A percentile compares a stretch with the other conserved stretches of the same genome.
These are phyloP conservation scores for Micromonas commoda DNA, from an alignment of 139 green algal genomes.

Conservation along the genomic window DNA sequence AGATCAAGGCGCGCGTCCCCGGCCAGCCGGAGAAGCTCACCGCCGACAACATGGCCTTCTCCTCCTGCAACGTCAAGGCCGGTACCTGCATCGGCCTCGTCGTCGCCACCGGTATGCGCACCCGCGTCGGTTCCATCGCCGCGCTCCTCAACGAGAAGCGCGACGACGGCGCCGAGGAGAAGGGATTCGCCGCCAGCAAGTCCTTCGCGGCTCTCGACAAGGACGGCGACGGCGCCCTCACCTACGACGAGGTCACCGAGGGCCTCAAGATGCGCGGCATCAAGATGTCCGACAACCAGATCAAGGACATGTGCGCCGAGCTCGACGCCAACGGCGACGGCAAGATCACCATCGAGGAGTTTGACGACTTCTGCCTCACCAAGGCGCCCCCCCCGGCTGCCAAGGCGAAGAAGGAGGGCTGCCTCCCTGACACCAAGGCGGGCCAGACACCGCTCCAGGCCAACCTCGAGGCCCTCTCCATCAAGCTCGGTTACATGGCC, in stretches of 20 bases:
- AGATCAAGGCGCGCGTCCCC: not conserved
- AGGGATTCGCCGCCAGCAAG: too few relatives aligned
- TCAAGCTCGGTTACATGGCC: constrained; percentile 10
- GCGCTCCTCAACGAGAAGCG: constrained; percentile 17
- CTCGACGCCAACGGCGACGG: too few relatives aligned
- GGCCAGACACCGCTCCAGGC: not conserved
- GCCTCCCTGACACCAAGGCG: constrained; percentile 20
- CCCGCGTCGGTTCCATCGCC: constrained; percentile 25
- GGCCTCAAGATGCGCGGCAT: constrained; percentile 4
- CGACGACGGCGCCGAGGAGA: too few relatives aligned
- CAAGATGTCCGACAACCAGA: too few relatives aligned
- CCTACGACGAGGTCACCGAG: constrained; percentile 4
- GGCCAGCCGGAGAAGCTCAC: constrained; percentile 22
- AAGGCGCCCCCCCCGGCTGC: too few relatives aligned
- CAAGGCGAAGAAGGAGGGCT: constrained; percentile 15
- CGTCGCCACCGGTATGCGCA: constrained; percentile 38
- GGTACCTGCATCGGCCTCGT: constrained; percentile 45
- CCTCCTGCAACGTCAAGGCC: constrained; percentile 43
- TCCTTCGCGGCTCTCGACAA: too few relatives aligned
- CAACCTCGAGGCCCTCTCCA: constrained; percentile 1
- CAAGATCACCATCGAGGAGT: too few relatives aligned
- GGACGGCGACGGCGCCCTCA: not conserved
- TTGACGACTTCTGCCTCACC: too few relatives aligned
- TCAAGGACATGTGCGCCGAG: too few relatives aligned
- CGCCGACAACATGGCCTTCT: constrained; percentile 46